Evolutionary conservation across 2,329 filamentous ascomycete genomes (phyloP).

Genomic region (Periconia sp.): DNA sequence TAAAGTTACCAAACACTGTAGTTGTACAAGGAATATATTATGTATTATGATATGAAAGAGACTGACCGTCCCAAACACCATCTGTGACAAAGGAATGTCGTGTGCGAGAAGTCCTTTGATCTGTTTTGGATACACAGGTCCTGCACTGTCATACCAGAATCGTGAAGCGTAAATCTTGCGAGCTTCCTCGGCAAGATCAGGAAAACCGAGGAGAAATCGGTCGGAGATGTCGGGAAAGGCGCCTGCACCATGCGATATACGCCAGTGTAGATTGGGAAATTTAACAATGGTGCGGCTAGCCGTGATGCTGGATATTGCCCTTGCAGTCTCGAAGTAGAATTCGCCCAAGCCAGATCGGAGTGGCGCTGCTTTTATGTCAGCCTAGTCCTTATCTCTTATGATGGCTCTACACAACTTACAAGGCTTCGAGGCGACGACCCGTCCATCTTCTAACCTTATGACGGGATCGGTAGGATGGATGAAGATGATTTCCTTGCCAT

Average conservation of each 20-base stretch:
- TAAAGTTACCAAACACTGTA: neutral
- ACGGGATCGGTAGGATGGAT: constrained; percentile 45
- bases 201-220: constrained; percentile 42
- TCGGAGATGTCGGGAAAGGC: constrained; percentile 44
- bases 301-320: constrained; percentile 42
- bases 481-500: constrained; percentile 37
- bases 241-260: constrained; percentile 43
- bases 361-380: constrained; percentile 25
- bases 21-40: neutral
- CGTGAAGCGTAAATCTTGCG: constrained; percentile 35
- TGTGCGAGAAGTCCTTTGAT: constrained; percentile 43
- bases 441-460: constrained; percentile 32
- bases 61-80: constrained; percentile 47
- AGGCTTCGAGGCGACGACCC: constrained; percentile 33
- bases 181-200: constrained; percentile 27
- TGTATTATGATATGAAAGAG: neutral
- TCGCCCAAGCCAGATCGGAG: constrained; percentile 43
- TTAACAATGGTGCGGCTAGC: constrained; percentile 33
- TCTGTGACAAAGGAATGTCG: constrained; percentile 33
- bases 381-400: neutral
- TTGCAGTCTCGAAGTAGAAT: constrained; percentile 47
- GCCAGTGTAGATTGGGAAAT: constrained; percentile 39
- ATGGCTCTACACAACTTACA: constrained; percentile 27
- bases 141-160: constrained; percentile 48
- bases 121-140: constrained; percentile 45